Evolutionary conservation across 179 eudicot species (phyloP).

Genomic region (Patellifolia procumbens): DNA sequence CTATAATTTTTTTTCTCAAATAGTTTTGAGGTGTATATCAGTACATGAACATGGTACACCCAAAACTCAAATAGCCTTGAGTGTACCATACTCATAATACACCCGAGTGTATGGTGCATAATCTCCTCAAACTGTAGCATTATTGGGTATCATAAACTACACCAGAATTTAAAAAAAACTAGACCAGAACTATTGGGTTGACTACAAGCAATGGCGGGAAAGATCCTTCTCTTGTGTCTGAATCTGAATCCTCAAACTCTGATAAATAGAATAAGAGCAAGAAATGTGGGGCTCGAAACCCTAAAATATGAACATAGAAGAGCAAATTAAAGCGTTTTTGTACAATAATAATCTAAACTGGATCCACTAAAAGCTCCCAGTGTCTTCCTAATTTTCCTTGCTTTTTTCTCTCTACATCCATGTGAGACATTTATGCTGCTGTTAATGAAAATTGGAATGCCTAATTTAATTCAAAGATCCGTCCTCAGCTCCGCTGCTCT

Average conservation of each 20-base stretch:
- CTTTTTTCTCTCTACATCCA: background rate
- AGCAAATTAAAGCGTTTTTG: background rate
- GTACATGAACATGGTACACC: too few relatives aligned
- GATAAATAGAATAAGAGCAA: background rate
- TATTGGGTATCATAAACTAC: too few relatives aligned
- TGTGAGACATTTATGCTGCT: constrained; percentile 5
- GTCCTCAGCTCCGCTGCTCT: constrained; percentile 53
- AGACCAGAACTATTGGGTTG: background rate
- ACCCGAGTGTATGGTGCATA: too few relatives aligned
- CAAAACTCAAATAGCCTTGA: too few relatives aligned
- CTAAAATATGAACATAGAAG: background rate
- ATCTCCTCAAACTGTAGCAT: too few relatives aligned
- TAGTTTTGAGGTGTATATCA: too few relatives aligned
- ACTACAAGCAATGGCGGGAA: background rate
- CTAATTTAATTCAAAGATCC: constrained; percentile 42
- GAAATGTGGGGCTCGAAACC: background rate
- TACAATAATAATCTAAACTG: background rate
- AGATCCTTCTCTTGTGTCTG: background rate
- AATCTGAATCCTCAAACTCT: background rate
- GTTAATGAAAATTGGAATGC: background rate
- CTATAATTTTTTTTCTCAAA: too few relatives aligned
- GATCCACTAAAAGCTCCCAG: constrained; percentile 46
- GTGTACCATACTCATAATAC: too few relatives aligned
- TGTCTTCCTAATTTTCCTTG: constrained; percentile 21
- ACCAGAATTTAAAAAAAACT: too few relatives aligned